Evolutionary conservation across 805 yeast species (phyloP).

Genomic region (Barnettozyma pratensis): DNA sequence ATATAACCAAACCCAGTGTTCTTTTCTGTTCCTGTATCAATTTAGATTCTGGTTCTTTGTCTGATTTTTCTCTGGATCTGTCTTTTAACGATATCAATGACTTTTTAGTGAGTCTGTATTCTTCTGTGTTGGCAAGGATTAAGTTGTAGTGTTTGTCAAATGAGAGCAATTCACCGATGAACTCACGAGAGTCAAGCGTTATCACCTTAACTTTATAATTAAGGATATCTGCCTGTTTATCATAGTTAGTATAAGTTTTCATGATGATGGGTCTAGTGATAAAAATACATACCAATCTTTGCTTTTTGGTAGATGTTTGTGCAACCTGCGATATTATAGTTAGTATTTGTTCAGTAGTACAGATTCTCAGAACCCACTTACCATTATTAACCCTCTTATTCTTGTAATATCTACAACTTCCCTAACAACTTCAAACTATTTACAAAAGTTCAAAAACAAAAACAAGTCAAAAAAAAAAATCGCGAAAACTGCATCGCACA

Average conservation of each 20-base stretch:
- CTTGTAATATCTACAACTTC: background rate
- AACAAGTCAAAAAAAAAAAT: too few relatives aligned
- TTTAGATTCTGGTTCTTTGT: slow-evolving; percentile 27
- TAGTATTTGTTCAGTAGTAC: slow-evolving; percentile 3
- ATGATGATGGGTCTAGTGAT: background rate
- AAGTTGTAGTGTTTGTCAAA: slow-evolving; percentile 88
- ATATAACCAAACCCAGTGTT: slow-evolving; percentile 70
- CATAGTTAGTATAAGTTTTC: slow-evolving; percentile 1
- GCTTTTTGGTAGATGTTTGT: slow-evolving; percentile 32
- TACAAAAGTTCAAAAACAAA: background rate
- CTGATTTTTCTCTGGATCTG: slow-evolving; percentile 29
- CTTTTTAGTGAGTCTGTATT: slow-evolving; percentile 67
- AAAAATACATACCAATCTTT: slow-evolving; percentile 35
- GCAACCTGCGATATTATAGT: slow-evolving; percentile 13
- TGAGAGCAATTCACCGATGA: slow-evolving; percentile 77
- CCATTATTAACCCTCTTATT: slow-evolving; percentile 2
- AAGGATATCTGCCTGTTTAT: slow-evolving; percentile 49
- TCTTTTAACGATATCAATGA: slow-evolving; percentile 35
- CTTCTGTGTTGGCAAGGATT: slow-evolving; percentile 81
- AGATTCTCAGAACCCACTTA: background rate
- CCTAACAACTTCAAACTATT: background rate
- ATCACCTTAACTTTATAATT: slow-evolving; percentile 69
- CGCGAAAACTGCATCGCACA: too few relatives aligned
- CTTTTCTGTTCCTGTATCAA: slow-evolving; percentile 60
- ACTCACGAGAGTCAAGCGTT: slow-evolving; percentile 71